Base-by-base conservation (phyloP, 1,139 yeast species). In the Scheffersomyces lignicola region DNA sequence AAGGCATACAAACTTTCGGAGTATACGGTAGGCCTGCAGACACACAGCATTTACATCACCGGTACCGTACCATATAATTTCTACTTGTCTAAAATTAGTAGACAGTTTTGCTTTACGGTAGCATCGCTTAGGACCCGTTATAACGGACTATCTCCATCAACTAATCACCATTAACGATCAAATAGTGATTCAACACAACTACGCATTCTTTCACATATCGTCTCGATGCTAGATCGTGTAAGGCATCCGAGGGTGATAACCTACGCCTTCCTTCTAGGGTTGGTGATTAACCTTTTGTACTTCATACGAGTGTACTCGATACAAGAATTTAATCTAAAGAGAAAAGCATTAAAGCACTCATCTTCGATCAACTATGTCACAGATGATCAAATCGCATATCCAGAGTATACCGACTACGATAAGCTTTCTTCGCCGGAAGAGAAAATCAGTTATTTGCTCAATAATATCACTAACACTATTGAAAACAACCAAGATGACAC, bases 381-480 rank as follows among this genome's bases (percentile, higher is more conserved):
- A 7, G 65, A 60, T 26, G 60, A 53, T 32, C 49, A 52, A 31
- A 42, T 53, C 5, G 29, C 38, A 12, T 48, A 38, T 7, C 49
- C 58, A 9, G 16, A 32, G 1, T 45, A 44, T 7, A 38, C 40
- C 18, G 38, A 44, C 2, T 60, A 57, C 35, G 42, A 46, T 12
- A 42, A 45, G 18, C 40, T 59, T 18, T 42, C 43, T 2, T 36
- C 52, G 5, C 23, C 23, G n/a, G 38, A 45, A 18, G 56, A 61
- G 36, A 56, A 56, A 35, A 40, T 60, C 9, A 45, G 60, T 7
- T 49, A 48, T 23, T 44, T 62, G 18, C 44, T 62, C 27, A 39
- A 49, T 10, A 20, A 44, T 13, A 58, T 57, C 6, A 47, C 46
- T 9, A 39, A 47, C 7, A 60, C 59, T 30, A 45, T 47, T 30